These are phyloP conservation scores for Nemania sp. DNA, from an alignment of 2,329 filamentous ascomycete genomes.

Conservation along the genomic window DNA sequence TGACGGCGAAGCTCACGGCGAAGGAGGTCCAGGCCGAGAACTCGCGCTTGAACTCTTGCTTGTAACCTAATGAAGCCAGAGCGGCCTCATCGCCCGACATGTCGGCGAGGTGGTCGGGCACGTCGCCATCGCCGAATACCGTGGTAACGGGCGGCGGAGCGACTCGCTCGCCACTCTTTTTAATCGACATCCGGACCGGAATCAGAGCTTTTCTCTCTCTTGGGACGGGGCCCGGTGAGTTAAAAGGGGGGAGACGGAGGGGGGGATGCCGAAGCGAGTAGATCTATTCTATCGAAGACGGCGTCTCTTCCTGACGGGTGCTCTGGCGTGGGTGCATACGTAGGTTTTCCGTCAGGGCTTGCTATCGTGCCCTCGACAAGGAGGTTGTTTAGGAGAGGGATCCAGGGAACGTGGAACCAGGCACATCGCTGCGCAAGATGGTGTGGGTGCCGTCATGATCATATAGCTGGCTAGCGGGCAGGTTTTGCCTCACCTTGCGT, in stretches of 20 bases:
- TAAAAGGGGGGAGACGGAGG: no score
- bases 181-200: not conserved
- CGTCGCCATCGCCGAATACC: slow-evolving; percentile 35
- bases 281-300: no score
- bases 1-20: slow-evolving; percentile 73
- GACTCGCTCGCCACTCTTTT: not conserved
- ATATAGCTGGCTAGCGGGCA: not conserved
- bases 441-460: slow-evolving; percentile 18
- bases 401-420: not conserved
- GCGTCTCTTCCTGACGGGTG: no score
- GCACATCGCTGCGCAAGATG: not conserved
- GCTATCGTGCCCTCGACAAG: not conserved
- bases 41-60: slow-evolving; percentile 62
- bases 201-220: no score
- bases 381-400: not conserved
- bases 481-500: not conserved
- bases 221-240: no score
- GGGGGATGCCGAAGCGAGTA: no score
- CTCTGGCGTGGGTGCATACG: no score
- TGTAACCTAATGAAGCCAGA: slow-evolving; percentile 63
- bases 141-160: slow-evolving; percentile 35
- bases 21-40: slow-evolving; percentile 77
- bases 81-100: slow-evolving; percentile 60
- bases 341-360: not conserved
- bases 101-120: slow-evolving; percentile 36